Base-by-base conservation (phyloP, 306 rosid genomes). In the Styphnolobium japonicum region DNA sequence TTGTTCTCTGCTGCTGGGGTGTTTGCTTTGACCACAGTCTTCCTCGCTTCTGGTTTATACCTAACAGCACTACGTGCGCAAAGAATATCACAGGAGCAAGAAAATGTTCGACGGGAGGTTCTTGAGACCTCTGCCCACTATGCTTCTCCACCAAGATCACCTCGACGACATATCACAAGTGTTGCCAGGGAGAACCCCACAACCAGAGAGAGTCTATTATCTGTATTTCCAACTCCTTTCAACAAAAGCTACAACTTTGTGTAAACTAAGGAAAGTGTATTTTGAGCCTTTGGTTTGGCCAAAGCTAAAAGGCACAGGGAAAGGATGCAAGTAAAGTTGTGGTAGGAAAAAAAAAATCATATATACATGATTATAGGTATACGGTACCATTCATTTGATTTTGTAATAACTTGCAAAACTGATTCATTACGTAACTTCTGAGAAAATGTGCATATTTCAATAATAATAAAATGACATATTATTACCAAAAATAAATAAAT, bases 1-100 rank as follows among this genome's bases (percentile, higher is more conserved):
- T 40, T 92, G 25, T 90, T 90, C 76, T 81, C 91, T 0, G 88
- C 88, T 0, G 97, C 97, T 1, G 97, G 92, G 27, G 90, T 89
- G 36, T 86, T 90, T 65, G 80, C 86, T 27, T 76, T 92, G 71
- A 67, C 86, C 6, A 83, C 93, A 0, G 91, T 92, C 5, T 86
- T 88, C 45, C 83, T 89, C 1, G 92, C 87, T 7, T 85, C 90
- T 40, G 95, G 85, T 9, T 67, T 87, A 43, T 89, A 85, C 88
- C 67, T 89, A 83, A 87, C 93, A 2, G 86, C 90, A 42, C 45
- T 81, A 14, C 87, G 84, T 15, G 92, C 86, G 3, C 85, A 81
- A 42, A 86, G 82, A 82, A 22, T 87, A 19, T 85, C 79, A n/a
- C 73, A 27, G 29, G 86, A 78, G 16, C 85, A 71, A 40, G 88